Evolutionary conservation across 2,329 filamentous ascomycete species (phyloP), one percentile per base, ranked within the genome.

Genomic region (Ophiocordyceps unilateralis): DNA sequence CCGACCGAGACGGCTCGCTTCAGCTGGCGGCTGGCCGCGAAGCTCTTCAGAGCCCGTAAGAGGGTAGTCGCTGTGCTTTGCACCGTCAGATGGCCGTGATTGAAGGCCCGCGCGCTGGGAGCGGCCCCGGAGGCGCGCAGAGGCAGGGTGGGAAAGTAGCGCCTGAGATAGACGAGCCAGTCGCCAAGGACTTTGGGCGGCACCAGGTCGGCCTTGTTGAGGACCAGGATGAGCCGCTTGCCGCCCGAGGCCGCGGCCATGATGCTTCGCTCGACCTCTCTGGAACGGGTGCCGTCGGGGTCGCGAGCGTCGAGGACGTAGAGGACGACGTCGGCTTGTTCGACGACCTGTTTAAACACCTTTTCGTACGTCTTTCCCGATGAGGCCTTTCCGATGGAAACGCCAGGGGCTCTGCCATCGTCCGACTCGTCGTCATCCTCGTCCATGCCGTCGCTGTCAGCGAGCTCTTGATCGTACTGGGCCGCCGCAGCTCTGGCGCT

Each of bases 191-290:
- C 82, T 40, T 78, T 71, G 20, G 84, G 77, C 3, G 88, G 88
- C 39, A 95, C 74, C 44, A 95, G 73, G 59, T 95, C 88, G 58
- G 93, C 88, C 74, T 95, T 95, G 78, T 95, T 95, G 51, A 95
- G 70, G 45, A 95, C 76, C 46, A 95, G 76, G 46, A 95, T 93
- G 46, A 95, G 71, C 42, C 88, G 76, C 69, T 95, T 95, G 50
- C 80, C 81, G 44, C 83, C 83, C 23, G 73, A 74, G 14, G 85
- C 83, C 10, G 85, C 81, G n/a, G 86, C 81, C 82, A 93, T 88
- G 59, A 95, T 78, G 63, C 83, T 80, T 47, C 85, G 81, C 69
- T 95, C 88, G 39, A 95, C 82, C 50, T 93, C 86, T 57, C 81
- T 83, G 32, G 88, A 95, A 49, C 88, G 75, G 24, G 88, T 95